These are phyloP conservation scores for Geranium incanum DNA, from an alignment of 441 rosid species.

Conservation along the genomic window DNA sequence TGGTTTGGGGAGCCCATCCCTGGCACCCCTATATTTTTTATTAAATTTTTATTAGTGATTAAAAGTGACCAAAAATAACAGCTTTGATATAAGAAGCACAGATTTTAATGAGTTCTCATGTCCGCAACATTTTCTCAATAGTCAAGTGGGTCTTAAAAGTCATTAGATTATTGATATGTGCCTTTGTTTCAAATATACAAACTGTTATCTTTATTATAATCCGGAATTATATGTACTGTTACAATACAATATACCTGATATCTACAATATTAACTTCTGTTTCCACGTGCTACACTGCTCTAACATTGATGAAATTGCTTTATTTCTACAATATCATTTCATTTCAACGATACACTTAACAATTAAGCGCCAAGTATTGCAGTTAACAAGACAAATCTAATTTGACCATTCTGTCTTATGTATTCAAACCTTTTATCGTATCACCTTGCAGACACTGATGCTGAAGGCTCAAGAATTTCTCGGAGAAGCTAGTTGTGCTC, in stretches of 20 bases:
- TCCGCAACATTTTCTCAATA: not conserved
- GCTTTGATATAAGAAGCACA: not conserved
- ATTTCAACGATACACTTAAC: not conserved
- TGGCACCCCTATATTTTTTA: too few relatives aligned
- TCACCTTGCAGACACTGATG: conserved; percentile 45
- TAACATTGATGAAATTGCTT: not conserved
- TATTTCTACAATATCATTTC: not conserved
- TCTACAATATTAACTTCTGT: not conserved
- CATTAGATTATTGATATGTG: not conserved
- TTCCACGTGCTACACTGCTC: not conserved
- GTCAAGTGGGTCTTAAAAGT: not conserved
- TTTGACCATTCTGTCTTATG: not conserved
- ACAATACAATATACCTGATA: not conserved
- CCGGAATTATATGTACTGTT: not conserved
- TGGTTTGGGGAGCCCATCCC: too few relatives aligned
- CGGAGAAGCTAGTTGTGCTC: conserved; percentile 71
- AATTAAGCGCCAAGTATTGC: not conserved
- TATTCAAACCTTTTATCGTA: conserved; percentile 10
- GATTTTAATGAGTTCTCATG: not conserved
- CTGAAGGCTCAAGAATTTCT: conserved; percentile 66
- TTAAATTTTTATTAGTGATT: too few relatives aligned
- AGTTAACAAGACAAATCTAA: not conserved
- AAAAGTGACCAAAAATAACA: not conserved
- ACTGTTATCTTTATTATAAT: not conserved
- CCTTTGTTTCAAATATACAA: not conserved